Evolutionary conservation across 2,329 filamentous ascomycete species (phyloP), one percentile per base, ranked within the genome.

Genomic region (Raffaelea deltoideospora): DNA sequence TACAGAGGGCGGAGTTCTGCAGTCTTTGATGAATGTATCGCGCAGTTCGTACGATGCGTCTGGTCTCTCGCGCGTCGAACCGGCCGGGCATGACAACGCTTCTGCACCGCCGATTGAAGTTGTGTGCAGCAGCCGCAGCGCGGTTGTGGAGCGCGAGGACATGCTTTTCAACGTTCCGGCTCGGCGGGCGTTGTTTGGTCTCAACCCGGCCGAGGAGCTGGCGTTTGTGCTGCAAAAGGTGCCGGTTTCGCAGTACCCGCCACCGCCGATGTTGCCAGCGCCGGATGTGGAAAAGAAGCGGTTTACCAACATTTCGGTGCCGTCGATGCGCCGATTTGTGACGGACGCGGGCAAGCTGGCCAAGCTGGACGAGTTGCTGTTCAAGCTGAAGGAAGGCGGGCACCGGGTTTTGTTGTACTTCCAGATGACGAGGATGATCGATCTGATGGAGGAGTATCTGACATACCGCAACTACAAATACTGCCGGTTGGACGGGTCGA

Each of bases 381-480:
- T 82, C 54, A 72, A 86, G 55, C 76, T 98, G 50, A 98, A 96
- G 68, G 80, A 85, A 43, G 83, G 81, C 44, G 82, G 82, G 26
- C 90, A 98, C 49, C 86, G 90, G 51, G 90, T 98, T 18, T 67
- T 98, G 37, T 66, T 98, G 17, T 98, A 98, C 68, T 98, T 98
- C 82, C 90, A 98, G 66, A 98, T 98, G 90, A 98, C 90, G 4
- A 82, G 84, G 53, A 98, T 98, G 90, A 96, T 98, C 53, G 88
- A 98, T 55, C 66, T 98, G 42, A 96, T 96, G 83, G 90, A 98
- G 57, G 90, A 98, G 59, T 98, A 96, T 50, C 67, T 98, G 41
- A 96, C 90, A 0, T 96, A 96, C 63, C 84, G 90, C 55, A 95
- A 96, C 61, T 96, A 94, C 76, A 95, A 93, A 59, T 98, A 95